A percentile compares a stretch with the other conserved stretches of the same genome.
These are phyloP conservation scores for Yueomyces sinensis DNA, from an alignment of 805 yeast genomes.

Conservation along the genomic window DNA sequence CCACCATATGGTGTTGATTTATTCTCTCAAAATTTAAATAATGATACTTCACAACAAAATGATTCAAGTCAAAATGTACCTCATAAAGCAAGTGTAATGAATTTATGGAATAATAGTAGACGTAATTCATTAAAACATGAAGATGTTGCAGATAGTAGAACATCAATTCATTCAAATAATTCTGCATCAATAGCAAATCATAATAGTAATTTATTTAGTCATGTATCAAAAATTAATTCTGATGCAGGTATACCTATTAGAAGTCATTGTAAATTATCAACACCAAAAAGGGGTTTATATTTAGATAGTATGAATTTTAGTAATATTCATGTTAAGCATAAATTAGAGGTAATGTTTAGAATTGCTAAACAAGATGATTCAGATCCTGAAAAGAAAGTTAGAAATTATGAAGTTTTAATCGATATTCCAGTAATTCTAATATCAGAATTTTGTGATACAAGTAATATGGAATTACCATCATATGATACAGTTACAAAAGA, in stretches of 20 bases:
- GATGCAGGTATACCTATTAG: constrained; percentile 12
- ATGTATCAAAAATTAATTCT: constrained; percentile 8
- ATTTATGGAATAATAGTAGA: background rate
- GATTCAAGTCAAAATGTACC: background rate
- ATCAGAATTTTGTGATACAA: constrained; percentile 29
- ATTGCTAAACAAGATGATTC: constrained; percentile 47
- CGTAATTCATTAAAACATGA: no score
- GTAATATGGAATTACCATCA: constrained; percentile 27
- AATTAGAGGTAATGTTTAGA: constrained; percentile 58
- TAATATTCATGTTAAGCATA: constrained; percentile 49
- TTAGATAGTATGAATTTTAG: constrained; percentile 51
- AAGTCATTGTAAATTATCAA: constrained; percentile 12
- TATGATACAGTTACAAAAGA: constrained; percentile 17
- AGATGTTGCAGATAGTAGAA: background rate
- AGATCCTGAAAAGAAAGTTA: constrained; percentile 31
- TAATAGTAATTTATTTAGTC: constrained; percentile 5
- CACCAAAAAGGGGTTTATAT: constrained; percentile 29
- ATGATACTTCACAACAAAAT: constrained; percentile 1
- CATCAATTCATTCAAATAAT: background rate
- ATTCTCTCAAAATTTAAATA: constrained; percentile 6
- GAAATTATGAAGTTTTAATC: constrained; percentile 69
- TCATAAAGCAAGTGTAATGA: constrained; percentile 1
- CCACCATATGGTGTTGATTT: constrained; percentile 25
- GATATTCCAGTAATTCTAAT: constrained; percentile 58
- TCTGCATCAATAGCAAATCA: background rate